Evolutionary conservation across 768 basidiomycete genomes (phyloP), one percentile per base, ranked within the genome.

Genomic region (Boletales sp.): DNA sequence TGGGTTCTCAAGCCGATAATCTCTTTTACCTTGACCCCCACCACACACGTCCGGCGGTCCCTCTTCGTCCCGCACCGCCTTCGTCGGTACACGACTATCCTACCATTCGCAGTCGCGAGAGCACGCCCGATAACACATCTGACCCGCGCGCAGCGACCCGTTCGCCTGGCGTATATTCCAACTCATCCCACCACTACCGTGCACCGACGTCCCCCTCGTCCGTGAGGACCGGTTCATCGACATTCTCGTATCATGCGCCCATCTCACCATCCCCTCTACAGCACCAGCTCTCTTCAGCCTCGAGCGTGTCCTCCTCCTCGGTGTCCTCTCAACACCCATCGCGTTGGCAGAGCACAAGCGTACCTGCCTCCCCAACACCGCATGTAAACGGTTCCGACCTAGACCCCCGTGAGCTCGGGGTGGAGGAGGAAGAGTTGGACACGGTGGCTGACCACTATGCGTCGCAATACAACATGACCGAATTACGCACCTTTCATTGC

Each of bases 401-500:
- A 53, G 68, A 74, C 55, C 65, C 67, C 40, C 69, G 70, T 36
- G 72, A 78, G 53, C 59, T 73, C 11, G 68, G 57, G 32, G 36
- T 61, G 10, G 68, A 59, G 34, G 55, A 56, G 17, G 66, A 59
- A 30, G 71, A 69, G 41, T 58, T 72, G 47, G 73, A 86, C 48
- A 62, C 72, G 0, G 34, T 81, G 8, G 79, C 84, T 52, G 70
- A 79, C 45, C 84, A 87, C 59, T 90, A 86, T 51, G 80, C 79
- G 18, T 77, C 74, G 0, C 86, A 93, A 10, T 99, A 97, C 66
- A 72, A 79, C 2, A 69, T 79, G 3, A 54, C 74, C 5, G 90
- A 94, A 62, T 72, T 97, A 31, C 81, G 80, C 60, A 95, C 90
- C 12, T 99, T 94, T 74, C 97, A 98, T 68, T 94, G 93, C 65